Base-by-base conservation (phyloP, 1,139 yeast genomes). In the Saccharomyces hybrid region DNA sequence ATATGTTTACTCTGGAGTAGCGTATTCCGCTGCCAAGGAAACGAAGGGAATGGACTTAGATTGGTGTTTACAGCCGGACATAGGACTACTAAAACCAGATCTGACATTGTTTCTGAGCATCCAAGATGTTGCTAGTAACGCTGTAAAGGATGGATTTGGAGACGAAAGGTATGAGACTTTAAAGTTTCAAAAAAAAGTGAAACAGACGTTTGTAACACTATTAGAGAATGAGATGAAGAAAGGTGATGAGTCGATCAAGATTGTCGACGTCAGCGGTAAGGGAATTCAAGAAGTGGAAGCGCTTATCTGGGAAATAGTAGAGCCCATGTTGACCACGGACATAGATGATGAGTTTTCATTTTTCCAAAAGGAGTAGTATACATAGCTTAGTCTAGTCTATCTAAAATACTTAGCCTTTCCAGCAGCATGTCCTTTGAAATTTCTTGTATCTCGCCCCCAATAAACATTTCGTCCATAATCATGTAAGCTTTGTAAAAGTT, bases 1-100 rank as follows among this genome's bases (percentile, higher is more conserved):
- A 59, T 95, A 93, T 66, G 85, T 88, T 5, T 93, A 88, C 67
- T 89, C 97, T 0, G 99, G 99, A 0, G 81, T 90, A 14, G 96
- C 97, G 3, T 95, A 91, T 66, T 85, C 96, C 0, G 76, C 88
- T 3, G 96, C 98, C n/a, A 91, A 93, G 68, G 56, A 52, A 1
- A 55, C 55, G 1, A 51, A 54, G 0, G 84, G 85, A 0, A 71
- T 85, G 63, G 80, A 80, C 58, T 66, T 77, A 41, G 75, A 81
- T 8, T 95, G 99, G 99, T 83, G 96, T 60, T 73, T 78, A 46
- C 73, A 75, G 23, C 93, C 96, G 0, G 99, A 95, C 64, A 71
- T 73, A 32, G 99, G 99, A 0, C 76, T 95, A 20, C 93, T 96
- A 1, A 80, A 76, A 59, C 99, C 99, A 0, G 99, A 95, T 68